Evolutionary conservation across 2,329 filamentous ascomycete genomes (phyloP), one percentile per base, ranked within the genome.

Genomic region (Cordyceps cicadae): DNA sequence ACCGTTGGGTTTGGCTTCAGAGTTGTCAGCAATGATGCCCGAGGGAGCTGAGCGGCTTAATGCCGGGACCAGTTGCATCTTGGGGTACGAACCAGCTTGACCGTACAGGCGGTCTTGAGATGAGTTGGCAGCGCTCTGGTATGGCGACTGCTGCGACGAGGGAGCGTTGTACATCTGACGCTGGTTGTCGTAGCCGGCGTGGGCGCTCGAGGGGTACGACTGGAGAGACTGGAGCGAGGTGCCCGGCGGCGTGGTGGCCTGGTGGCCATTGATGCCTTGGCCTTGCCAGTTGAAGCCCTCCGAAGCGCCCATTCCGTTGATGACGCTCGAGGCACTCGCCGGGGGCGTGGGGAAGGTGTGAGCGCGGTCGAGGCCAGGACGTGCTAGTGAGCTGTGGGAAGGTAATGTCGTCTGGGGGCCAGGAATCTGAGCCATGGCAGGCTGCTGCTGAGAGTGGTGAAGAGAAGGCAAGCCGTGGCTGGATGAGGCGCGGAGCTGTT

Each of bases 311-410:
- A 96, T 90, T 63, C 83, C 76, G 77, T 76, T 81, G 75, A 87
- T 91, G 51, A 95, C 85, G 73, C 91, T 90, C 0, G 92, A 94
- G n/a, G 92, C 89, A 72, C 90, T 97, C 0, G 92, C 90, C 1
- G 93, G 92, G 41, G 93, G 93, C 3, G 93, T 97, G 3, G 93
- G 92, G 74, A 97, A 97, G 2, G 92, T 96, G 72, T 96, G 89
- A 17, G 92, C 88, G 57, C 93, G 86, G 64, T 97, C 92, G 43
- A 96, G 76, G 7, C 84, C 80, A 8, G 92, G 92, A 49, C 93
- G 86, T 55, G 85, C 83, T 69, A 90, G 85, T 76, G 71, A 86
- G 75, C 84, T 84, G 68, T 93, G 89, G 19, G 89, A 85, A 1
- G 83, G 77, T 49, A 86, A 71, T 37, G 82, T 75, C 54, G 79